Evolutionary conservation across 495 filamentous ascomycete genomes (phyloP), one percentile per base, ranked within the genome.

Genomic region (Cercophora scortea): DNA sequence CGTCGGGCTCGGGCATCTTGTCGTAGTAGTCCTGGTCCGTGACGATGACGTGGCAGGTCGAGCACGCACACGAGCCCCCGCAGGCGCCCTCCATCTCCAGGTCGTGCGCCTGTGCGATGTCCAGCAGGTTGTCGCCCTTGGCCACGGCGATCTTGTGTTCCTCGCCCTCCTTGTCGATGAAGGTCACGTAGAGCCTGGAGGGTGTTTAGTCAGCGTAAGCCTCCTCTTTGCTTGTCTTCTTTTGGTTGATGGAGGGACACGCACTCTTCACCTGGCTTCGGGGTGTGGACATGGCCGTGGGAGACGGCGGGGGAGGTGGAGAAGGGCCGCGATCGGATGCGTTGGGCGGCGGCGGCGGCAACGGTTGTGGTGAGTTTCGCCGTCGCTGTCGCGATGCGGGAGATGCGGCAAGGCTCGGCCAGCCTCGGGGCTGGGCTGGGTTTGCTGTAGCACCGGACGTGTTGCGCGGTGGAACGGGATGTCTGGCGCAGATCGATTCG

Each of bases 71-170:
- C 6, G 88, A 94, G 15, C 93, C 93, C 35, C 92, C 93, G 61
- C 93, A 98, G 8, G 93, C 93, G 45, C 91, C 93, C 75, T 98
- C 93, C 92, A 98, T 96, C 69, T 98, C 93, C 10, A 98, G 69
- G 61, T 97, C 93, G 69, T 97, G 80, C 35, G 85, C 87, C 69
- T 96, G 92, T 15, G 93, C 93, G 58, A 98, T 93, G 59, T 95
- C 90, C 35, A 98, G 74, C 46, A 98, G 69, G 65, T 98, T 97
- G 66, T 95, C 88, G 33, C 93, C 94, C 62, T 84, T 80, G 5
- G 82, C 72, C 10, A 95, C 90, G 58, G 88, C 83, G 61, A 95
- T 79, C 43, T 82, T 85, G 63, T 87, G 78, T 60, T 81, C 75
- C 4, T 77, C 72, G 18, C 82, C 82, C n/a, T 97, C 90, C 68